Percentiles rank a stretch among this genome's conserved stretches.
Evolutionary conservation across 2,329 filamentous ascomycete species (phyloP).

Genomic region (Ceratocystis eucalypticola): DNA sequence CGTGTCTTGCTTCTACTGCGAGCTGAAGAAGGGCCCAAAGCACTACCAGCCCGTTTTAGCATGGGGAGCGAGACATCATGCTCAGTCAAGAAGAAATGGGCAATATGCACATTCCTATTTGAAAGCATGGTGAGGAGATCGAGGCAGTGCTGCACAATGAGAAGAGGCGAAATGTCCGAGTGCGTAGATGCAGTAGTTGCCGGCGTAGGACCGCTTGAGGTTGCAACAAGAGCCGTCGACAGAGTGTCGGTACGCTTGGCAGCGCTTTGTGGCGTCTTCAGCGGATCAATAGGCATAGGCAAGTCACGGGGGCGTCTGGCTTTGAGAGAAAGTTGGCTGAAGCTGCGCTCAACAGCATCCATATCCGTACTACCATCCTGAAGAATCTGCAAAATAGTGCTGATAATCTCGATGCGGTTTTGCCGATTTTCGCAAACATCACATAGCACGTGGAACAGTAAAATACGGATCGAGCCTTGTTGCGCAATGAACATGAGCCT

Average conservation of each 20-base stretch:
- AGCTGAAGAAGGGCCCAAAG: slow-evolving; percentile 46
- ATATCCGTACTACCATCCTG: slow-evolving; percentile 93
- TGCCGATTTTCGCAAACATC: slow-evolving; percentile 95
- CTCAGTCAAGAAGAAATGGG: slow-evolving; percentile 86
- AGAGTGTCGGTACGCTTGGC: slow-evolving; percentile 63
- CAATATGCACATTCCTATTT: slow-evolving; percentile 71
- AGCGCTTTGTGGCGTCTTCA: slow-evolving; percentile 61
- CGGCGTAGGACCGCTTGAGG: background rate
- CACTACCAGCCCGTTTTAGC: slow-evolving; percentile 55
- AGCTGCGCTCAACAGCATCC: slow-evolving; percentile 87
- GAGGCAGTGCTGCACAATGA: slow-evolving; percentile 92
- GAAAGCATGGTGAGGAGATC: slow-evolving; percentile 73
- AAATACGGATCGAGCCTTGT: slow-evolving; percentile 69
- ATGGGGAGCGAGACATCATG: slow-evolving; percentile 64
- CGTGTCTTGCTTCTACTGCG: slow-evolving; percentile 18
- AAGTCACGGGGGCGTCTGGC: slow-evolving; percentile 67
- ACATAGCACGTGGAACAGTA: slow-evolving; percentile 74
- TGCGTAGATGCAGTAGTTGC: slow-evolving; percentile 37
- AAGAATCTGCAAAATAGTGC: slow-evolving; percentile 78
- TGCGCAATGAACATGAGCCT: slow-evolving; percentile 98
- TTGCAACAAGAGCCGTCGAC: slow-evolving; percentile 32
- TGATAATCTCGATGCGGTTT: slow-evolving; percentile 86
- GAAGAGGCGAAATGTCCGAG: slow-evolving; percentile 80
- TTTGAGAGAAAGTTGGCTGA: slow-evolving; percentile 79
- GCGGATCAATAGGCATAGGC: slow-evolving; percentile 35